Conservation (phyloP, 495 filamentous ascomycete genomes). For the Aspergillus bertholletiae region DNA sequence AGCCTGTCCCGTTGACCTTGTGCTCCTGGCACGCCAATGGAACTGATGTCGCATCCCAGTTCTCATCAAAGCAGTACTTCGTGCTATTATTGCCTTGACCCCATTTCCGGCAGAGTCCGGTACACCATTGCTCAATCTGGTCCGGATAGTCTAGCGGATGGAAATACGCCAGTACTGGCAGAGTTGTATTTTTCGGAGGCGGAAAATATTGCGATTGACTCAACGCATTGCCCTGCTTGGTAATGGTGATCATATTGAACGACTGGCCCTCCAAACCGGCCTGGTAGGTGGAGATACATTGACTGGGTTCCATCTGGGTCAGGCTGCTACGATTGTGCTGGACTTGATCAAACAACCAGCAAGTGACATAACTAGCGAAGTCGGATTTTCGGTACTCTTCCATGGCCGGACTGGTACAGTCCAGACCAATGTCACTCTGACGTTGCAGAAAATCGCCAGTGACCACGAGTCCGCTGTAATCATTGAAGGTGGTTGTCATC, state of each 20-base stretch:
- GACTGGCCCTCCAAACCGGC: neutral
- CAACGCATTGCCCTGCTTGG: neutral
- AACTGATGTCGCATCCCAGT: no score
- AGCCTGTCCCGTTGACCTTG: no score
- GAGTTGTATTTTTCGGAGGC: neutral
- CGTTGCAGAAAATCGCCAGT: neutral
- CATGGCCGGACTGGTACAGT: neutral
- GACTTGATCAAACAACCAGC: neutral
- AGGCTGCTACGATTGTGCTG: neutral
- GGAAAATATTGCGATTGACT: neutral
- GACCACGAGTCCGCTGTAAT: conserved; percentile 16
- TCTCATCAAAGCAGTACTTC: no score
- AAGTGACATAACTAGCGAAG: neutral
- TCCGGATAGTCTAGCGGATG: neutral
- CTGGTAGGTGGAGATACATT: neutral
- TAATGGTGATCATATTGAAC: neutral
- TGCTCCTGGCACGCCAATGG: no score
- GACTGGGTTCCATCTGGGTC: neutral
- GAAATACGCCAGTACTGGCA: neutral
- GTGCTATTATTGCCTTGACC: no score
- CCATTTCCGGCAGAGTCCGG: no score
- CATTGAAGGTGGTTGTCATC: neutral
- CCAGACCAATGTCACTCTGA: neutral
- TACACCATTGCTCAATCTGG: neutral
- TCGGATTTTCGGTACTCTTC: neutral